Base-by-base conservation (phyloP, 2,329 filamentous ascomycete genomes). In the Pseudopithomyces chartarum region DNA sequence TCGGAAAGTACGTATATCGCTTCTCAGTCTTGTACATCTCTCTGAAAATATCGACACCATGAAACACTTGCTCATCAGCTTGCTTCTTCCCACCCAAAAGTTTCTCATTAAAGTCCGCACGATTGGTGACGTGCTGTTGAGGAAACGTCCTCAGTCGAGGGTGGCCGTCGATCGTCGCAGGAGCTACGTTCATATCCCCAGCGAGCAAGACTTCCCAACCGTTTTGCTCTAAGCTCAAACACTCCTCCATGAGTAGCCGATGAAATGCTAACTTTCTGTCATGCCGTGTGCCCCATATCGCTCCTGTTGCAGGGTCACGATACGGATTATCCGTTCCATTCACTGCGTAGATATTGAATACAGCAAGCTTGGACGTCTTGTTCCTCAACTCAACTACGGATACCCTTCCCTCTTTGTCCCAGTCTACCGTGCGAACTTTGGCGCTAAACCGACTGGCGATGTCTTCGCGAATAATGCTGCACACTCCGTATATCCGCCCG, bases 261-360 rank as follows among this genome's bases (percentile, higher is more conserved):
- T 85, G 82, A 34, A 85, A 80, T 4, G 71, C 67, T 1, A 81
- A 68, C 64, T 85, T 85, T 29, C 79, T 75, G 52, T 82, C 79
- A 65, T 85, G 82, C 15, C 83, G 71, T 0, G 80, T 84, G 0
- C 82, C 81, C 3, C 57, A 52, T 0, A 78, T 57, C 7, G 59
- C 56, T 3, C 82, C 82, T 0, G 77, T 82, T 1, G 60, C n/a
- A 0, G 80, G 70, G 52, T 79, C 73, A 17, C 76, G 76, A 65
- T 84, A 84, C 0, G 76, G 68, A 26, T 76, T 77, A 0, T 76
- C 70, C 0, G 83, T 85, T 2, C 82, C 82, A 62, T 84, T 85
- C 12, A 84, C 79, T 39, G 81, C 80, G 61, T 84, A 85, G 29
- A 84, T 74, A 60, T 85, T 84, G 64, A 84, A 75, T 20, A 85